phyloP scores from a whole-genome alignment of 2,329 filamentous ascomycete species.

The Aaosphaeria arxii region DNA sequence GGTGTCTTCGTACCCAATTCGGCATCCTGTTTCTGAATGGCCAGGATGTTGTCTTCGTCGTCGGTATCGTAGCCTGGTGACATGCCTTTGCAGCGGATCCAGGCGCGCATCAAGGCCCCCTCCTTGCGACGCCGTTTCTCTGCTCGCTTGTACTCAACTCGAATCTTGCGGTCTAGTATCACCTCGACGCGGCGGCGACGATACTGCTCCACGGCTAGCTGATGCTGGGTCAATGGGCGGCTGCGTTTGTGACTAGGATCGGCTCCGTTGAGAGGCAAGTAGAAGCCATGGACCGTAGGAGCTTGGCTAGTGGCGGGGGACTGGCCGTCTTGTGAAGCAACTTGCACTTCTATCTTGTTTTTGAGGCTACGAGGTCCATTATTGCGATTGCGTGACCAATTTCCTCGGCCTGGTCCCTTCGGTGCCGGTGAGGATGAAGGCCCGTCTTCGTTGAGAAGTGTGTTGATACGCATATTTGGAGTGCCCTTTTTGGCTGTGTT shows the following conservation, averaged over 20 bases:
- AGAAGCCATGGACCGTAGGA: conserved; percentile 41
- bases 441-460: conserved; percentile 45
- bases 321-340: conserved; percentile 29
- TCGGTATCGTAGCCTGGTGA: conserved; percentile 48
- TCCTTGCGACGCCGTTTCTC: conserved; percentile 62
- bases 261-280: conserved; percentile 51
- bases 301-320: conserved; percentile 27
- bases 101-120: conserved; percentile 65
- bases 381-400: conserved; percentile 44
- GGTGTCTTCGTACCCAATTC: conserved; percentile 26
- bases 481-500: conserved; percentile 35
- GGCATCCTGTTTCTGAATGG: conserved; percentile 36
- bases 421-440: conserved; percentile 28
- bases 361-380: conserved; percentile 28
- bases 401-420: conserved; percentile 49
- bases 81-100: conserved; percentile 57
- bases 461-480: conserved; percentile 48
- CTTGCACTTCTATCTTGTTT: conserved; percentile 28
- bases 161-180: conserved; percentile 72
- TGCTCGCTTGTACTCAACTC: conserved; percentile 62
- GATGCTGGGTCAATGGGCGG: conserved; percentile 75
- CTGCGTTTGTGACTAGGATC: conserved; percentile 52
- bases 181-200: conserved; percentile 77
- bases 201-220: conserved; percentile 76
- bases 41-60: conserved; percentile 27